Conservation (phyloP, 2,329 filamentous ascomycete species). For the Tolypocladium guangdongense region DNA sequence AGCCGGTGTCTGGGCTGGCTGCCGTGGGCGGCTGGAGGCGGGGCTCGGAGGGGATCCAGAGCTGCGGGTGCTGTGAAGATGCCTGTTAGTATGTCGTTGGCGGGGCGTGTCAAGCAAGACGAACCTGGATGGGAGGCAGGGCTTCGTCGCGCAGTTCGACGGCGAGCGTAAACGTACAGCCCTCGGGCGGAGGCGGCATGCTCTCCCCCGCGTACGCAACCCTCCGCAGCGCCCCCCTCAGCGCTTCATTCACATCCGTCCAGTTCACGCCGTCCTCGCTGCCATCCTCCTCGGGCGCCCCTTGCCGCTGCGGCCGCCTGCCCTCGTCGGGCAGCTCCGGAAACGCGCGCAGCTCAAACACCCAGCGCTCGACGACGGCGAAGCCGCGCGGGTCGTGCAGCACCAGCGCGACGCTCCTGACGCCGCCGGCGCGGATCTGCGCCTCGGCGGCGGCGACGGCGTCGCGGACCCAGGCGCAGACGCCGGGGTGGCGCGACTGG, state of each 20-base stretch:
- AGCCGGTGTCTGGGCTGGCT: slow-evolving; percentile 15
- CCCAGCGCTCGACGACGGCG: slow-evolving; percentile 47
- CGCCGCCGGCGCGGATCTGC: slow-evolving; percentile 52
- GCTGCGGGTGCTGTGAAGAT: slow-evolving; percentile 39
- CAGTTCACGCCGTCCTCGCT: slow-evolving; percentile 30
- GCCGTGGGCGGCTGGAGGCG: slow-evolving; percentile 28
- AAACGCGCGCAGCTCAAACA: slow-evolving; percentile 45
- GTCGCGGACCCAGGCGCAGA: slow-evolving; percentile 78
- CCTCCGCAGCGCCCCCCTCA: slow-evolving; percentile 55
- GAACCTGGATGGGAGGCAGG: slow-evolving; percentile 46
- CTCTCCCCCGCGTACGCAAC: slow-evolving; percentile 49
- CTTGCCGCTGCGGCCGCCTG: background rate
- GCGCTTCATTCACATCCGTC: slow-evolving; percentile 58
- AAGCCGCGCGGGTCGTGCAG: slow-evolving; percentile 29
- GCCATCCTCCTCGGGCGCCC: slow-evolving; percentile 15
- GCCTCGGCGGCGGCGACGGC: slow-evolving; percentile 61
- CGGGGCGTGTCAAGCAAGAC: slow-evolving; percentile 11
- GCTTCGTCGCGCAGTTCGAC: slow-evolving; percentile 58
- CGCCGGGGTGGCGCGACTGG: slow-evolving; percentile 74
- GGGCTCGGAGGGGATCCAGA: slow-evolving; percentile 47
- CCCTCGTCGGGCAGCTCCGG: slow-evolving; percentile 11
- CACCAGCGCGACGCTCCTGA: slow-evolving; percentile 36
- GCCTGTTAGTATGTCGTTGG: background rate
- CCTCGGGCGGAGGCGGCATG: slow-evolving; percentile 45
- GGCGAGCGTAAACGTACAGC: slow-evolving; percentile 66